Conservation (phyloP, 1,284 basidiomycete species). For the Boletus holoroseus region DNA sequence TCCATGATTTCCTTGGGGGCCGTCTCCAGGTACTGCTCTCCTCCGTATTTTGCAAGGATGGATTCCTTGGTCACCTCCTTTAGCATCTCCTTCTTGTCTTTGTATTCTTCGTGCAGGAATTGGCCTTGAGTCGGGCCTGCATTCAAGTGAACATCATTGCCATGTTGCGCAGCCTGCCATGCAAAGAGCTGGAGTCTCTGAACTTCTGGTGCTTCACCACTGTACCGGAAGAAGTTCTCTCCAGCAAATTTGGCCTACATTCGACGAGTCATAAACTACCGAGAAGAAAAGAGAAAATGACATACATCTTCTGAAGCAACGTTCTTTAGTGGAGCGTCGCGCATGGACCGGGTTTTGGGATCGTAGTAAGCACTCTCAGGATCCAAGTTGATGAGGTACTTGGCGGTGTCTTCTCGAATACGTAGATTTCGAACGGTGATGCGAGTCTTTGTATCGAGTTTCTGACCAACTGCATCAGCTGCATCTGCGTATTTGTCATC, state of each 20-base stretch:
- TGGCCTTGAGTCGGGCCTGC: conserved; percentile 96
- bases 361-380: conserved; percentile 97
- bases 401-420: conserved; percentile 98
- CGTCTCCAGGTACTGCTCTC: conserved; percentile 86
- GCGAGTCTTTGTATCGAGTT: conserved; percentile 95
- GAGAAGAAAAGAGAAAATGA: conserved; percentile 5
- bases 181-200: conserved; percentile 94
- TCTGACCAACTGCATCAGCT: conserved; percentile 96
- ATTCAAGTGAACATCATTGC: conserved; percentile 93
- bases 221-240: conserved; percentile 90
- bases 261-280: conserved; percentile 10
- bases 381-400: conserved; percentile 97
- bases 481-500: conserved; percentile 97
- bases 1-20: conserved; percentile 84
- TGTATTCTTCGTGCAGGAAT: conserved; percentile 85
- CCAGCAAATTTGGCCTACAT: conserved; percentile 83
- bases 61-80: conserved; percentile 84
- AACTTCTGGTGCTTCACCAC: conserved; percentile 88
- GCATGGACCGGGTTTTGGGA: conserved; percentile 99
- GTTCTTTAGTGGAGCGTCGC: conserved; percentile 84
- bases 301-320: conserved; percentile 80
- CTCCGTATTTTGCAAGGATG: conserved; percentile 89
- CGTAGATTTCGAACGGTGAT: conserved; percentile 97
- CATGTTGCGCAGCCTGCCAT: conserved; percentile 91
- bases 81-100: conserved; percentile 86